A percentile compares a stretch with the other conserved stretches of the same genome.
Evolutionary conservation across 768 basidiomycete species (phyloP).

Genomic region (Exsudoporus frostii): DNA sequence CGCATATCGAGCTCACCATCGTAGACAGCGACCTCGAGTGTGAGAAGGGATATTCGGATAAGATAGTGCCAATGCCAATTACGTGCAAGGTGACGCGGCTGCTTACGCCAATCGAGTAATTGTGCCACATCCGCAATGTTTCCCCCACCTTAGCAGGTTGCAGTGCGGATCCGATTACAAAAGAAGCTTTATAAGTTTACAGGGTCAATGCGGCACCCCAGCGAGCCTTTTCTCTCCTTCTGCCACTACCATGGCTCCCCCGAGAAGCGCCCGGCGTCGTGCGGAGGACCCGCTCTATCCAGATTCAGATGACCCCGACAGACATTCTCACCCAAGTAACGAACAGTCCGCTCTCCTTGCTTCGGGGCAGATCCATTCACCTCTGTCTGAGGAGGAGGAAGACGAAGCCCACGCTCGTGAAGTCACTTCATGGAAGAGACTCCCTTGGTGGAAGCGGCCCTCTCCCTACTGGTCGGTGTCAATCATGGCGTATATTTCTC

Average conservation of each 20-base stretch:
- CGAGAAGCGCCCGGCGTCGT: not conserved
- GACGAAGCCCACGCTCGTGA: constrained; percentile 30
- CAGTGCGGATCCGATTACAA: not conserved
- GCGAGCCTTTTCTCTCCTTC: not conserved
- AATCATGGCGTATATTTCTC: not conserved
- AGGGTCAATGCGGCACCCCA: not conserved
- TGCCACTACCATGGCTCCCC: constrained; percentile 16
- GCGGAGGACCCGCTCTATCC: constrained; percentile 37
- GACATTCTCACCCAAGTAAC: constrained; percentile 41
- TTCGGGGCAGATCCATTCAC: constrained; percentile 5
- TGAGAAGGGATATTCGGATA: not conserved
- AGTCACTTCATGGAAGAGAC: constrained; percentile 23
- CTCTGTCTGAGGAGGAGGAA: constrained; percentile 20
- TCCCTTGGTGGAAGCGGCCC: constrained; percentile 75
- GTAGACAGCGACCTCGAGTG: not conserved
- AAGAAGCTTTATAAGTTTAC: not conserved
- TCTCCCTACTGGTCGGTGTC: constrained; percentile 66
- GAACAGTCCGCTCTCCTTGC: constrained; percentile 36
- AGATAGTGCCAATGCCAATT: not conserved
- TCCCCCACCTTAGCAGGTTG: not conserved
- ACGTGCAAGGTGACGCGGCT: too few species aligned
- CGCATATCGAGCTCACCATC: constrained; percentile 21
- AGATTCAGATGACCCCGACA: constrained; percentile 46
- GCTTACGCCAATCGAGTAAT: not conserved
- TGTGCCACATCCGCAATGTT: too few species aligned